A percentile compares a stretch with the other conserved stretches of the same genome.
Evolutionary conservation across 345 rosid genomes (phyloP).

Genomic region (Acer saccharum): DNA sequence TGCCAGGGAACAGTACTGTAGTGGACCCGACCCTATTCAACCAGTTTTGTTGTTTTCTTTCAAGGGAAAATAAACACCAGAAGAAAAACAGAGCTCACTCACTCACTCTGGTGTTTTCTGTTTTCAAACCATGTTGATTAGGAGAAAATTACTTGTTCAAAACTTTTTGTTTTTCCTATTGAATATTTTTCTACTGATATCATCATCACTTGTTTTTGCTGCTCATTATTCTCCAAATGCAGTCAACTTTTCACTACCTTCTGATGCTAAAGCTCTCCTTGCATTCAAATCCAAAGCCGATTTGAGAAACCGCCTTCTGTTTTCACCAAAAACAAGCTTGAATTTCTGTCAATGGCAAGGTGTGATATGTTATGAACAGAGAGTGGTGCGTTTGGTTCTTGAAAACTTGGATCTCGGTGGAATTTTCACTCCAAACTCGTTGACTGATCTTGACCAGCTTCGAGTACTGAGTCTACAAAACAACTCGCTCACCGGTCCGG

Average conservation of each 20-base stretch:
- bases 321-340: conserved; percentile 35
- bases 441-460: conserved; percentile 75
- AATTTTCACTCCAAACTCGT: conserved; percentile 48
- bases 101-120: neutral
- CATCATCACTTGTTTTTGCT: conserved; percentile 18
- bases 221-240: conserved; percentile 17
- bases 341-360: conserved; percentile 74
- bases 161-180: conserved; percentile 16
- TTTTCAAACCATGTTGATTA: conserved; percentile 28
- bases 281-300: conserved; percentile 78
- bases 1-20: neutral
- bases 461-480: conserved; percentile 87
- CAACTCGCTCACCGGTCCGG: conserved; percentile 72
- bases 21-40: neutral
- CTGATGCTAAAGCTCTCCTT: conserved; percentile 65
- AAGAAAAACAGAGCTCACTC: neutral
- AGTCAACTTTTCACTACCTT: conserved; percentile 19
- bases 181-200: conserved; percentile 18
- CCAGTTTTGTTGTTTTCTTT: too few relatives aligned
- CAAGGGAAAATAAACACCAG: too few relatives aligned
- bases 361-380: conserved; percentile 51
- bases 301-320: conserved; percentile 40
- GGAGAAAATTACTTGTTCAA: conserved; percentile 23
- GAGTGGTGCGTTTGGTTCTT: conserved; percentile 62
- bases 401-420: conserved; percentile 68